Base-by-base conservation (phyloP, 179 eudicot genomes). In the Silene noctiflora region DNA sequence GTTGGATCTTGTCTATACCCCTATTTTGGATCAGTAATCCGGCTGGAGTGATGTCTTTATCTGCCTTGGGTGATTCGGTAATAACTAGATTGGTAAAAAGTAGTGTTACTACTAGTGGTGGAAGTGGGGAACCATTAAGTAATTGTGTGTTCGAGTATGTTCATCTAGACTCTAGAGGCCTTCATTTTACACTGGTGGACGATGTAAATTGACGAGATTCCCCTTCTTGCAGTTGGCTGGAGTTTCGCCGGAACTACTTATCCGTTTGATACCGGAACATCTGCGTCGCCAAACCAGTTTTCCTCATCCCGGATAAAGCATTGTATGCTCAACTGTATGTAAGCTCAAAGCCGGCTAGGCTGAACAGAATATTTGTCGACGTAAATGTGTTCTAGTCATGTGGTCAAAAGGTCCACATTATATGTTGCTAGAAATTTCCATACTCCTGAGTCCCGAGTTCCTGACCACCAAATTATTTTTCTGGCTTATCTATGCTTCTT, bases 191-290 rank as follows among this genome's bases (percentile, higher is more conserved):
- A 8, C 9, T 29, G 42, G 9, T 29, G 42, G 42, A 0, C 51
- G 6, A 9, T 33, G 51, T 33, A 67, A 67, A 39, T 35, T 67
- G 51, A 67, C 22, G 0, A 66, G 14, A 17, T 53, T 13, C 48
- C 64, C 19, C 39, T 55, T 73, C 10, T 24, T 82, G 83, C 88
- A 92, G 97, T 79, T 92, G 67, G 78, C 80, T 72, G 91, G 91
- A 78, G 88, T 86, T 71, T 78, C 91, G 24, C 91, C 90, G 0
- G 94, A 91, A 62, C 76, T 92, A 84, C 84, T 89, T 75, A 79
- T 79, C 79, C 84, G 84, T 78, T 83, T 94, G 51, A 84, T 92
- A 76, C 98, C 98, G 3, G 93, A 89, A 81, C 94, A 90, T 44
- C 71, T 89, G 39, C 72, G 87, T 27, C 81, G 88, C 71, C 97